These are phyloP conservation scores for Penstemon newberryi DNA, from an alignment of 257 asterid species.

Conservation along the genomic window DNA sequence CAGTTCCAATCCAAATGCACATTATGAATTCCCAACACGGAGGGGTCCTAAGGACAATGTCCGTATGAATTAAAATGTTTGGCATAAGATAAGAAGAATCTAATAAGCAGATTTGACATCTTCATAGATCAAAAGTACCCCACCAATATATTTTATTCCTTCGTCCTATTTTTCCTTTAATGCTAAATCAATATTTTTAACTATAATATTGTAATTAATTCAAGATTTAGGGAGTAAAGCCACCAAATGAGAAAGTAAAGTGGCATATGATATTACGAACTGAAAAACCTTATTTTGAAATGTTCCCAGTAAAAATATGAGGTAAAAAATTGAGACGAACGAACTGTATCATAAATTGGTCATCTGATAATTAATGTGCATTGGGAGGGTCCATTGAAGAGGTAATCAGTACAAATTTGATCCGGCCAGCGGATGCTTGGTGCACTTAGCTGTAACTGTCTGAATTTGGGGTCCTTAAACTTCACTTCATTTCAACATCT, in stretches of 20 bases:
- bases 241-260: too few relatives aligned
- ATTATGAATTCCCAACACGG: constrained; percentile 27
- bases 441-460: constrained; percentile 43
- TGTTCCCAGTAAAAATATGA: too few relatives aligned
- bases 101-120: neutral
- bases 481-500: constrained; percentile 32
- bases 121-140: constrained; percentile 19
- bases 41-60: constrained; percentile 36
- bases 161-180: too few relatives aligned
- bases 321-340: too few relatives aligned
- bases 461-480: constrained; percentile 33
- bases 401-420: constrained; percentile 20
- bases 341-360: neutral
- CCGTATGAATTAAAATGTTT: constrained; percentile 34
- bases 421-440: constrained; percentile 3
- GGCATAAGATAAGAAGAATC: constrained; percentile 21
- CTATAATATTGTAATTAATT: too few relatives aligned
- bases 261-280: too few relatives aligned
- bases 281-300: too few relatives aligned
- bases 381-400: constrained; percentile 30
- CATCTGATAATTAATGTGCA: constrained; percentile 20
- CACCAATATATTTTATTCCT: constrained; percentile 5
- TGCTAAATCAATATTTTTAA: too few relatives aligned
- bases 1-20: neutral
- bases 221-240: too few relatives aligned